Evolutionary conservation across 371 early-diverging fungal genomes (phyloP).

Genomic region (Zychaea mexicana): DNA sequence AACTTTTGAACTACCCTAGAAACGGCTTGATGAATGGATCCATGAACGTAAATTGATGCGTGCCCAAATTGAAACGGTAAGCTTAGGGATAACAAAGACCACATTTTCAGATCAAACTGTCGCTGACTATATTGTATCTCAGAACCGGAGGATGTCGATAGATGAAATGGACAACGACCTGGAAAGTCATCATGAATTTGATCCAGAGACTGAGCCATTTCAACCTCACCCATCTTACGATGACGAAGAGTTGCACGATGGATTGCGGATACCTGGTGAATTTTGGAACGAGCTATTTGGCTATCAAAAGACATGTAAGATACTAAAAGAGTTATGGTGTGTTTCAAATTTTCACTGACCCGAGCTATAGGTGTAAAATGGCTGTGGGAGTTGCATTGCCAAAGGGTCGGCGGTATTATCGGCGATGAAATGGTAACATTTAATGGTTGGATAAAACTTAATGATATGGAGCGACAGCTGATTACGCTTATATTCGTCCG

Average conservation of each 20-base stretch:
- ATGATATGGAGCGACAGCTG: background rate
- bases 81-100: background rate
- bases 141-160: slow-evolving; percentile 1
- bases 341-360: no score
- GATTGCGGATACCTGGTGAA: slow-evolving; percentile 78
- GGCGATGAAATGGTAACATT: slow-evolving; percentile 94
- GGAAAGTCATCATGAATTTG: slow-evolving; percentile 11
- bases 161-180: slow-evolving; percentile 18
- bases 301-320: slow-evolving; percentile 85
- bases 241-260: slow-evolving; percentile 65
- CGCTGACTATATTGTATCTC: no score
- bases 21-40: slow-evolving; percentile 61
- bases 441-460: background rate
- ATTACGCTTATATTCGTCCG: background rate
- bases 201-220: slow-evolving; percentile 57
- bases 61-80: slow-evolving; percentile 31
- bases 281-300: slow-evolving; percentile 86
- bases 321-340: no score
- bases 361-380: slow-evolving; percentile 79
- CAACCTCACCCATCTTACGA: slow-evolving; percentile 60
- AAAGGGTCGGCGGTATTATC: slow-evolving; percentile 92
- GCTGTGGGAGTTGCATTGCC: slow-evolving; percentile 90
- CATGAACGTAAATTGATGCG: slow-evolving; percentile 51
- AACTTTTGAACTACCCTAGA: slow-evolving; percentile 11
- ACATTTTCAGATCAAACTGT: no score